Evolutionary conservation across 306 rosid species (phyloP).

Genomic region (Sechiopsis laciniata): DNA sequence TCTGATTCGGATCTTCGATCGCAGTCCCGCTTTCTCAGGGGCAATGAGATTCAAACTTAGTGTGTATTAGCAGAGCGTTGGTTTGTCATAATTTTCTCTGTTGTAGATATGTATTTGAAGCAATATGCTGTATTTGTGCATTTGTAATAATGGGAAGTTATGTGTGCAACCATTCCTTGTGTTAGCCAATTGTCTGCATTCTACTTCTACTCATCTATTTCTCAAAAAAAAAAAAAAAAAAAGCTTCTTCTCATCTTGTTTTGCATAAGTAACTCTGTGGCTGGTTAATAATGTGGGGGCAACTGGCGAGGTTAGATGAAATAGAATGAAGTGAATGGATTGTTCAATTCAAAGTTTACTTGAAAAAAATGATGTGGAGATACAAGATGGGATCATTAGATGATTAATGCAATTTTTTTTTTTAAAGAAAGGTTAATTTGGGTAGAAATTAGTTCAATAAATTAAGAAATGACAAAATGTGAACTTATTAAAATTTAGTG

Average conservation of each 20-base stretch:
- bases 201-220: not conserved
- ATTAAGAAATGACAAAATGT: too few species aligned
- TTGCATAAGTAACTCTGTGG: not conserved
- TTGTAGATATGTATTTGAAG: constrained; percentile 8
- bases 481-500: too few species aligned
- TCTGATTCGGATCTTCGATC: not conserved
- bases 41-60: not conserved
- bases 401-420: too few species aligned
- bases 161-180: not conserved
- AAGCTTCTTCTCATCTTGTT: not conserved
- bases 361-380: too few species aligned
- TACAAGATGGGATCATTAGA: too few species aligned
- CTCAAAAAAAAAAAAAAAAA: too few species aligned
- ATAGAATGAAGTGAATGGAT: too few species aligned
- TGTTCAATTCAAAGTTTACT: too few species aligned
- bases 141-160: not conserved
- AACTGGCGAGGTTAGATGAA: too few species aligned
- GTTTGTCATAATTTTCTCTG: constrained; percentile 1
- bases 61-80: not conserved
- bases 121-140: not conserved
- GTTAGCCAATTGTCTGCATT: not conserved
- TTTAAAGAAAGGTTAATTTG: too few species aligned
- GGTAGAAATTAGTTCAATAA: too few species aligned
- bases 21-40: not conserved
- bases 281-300: not conserved